These are phyloP conservation scores for Mycena rebaudengoi DNA, from an alignment of 768 basidiomycete species.

Conservation along the genomic window DNA sequence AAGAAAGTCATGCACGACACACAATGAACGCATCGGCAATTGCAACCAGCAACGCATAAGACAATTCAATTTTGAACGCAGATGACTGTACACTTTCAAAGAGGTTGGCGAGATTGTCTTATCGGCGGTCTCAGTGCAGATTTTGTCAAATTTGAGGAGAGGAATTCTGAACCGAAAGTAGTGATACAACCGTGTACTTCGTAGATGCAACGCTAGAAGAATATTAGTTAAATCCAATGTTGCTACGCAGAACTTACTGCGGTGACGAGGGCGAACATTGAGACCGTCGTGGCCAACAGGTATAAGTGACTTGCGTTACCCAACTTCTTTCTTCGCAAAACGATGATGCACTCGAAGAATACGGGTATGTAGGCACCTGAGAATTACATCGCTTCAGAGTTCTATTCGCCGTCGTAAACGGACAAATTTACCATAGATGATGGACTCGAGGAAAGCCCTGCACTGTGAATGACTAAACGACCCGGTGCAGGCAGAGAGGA, in stretches of 20 bases:
- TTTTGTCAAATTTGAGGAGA: neutral
- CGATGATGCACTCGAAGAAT: neutral
- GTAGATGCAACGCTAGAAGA: neutral
- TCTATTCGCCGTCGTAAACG: neutral
- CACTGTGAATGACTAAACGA: neutral
- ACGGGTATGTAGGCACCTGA: neutral
- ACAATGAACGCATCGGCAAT: conserved; percentile 12
- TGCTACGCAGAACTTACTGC: neutral
- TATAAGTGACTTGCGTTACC: neutral
- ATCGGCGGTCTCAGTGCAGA: neutral
- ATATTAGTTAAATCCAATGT: neutral
- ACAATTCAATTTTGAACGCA: neutral
- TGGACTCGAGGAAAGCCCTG: neutral
- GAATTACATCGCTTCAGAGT: neutral
- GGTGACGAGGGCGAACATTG: neutral
- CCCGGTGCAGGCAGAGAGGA: neutral
- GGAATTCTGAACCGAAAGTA: neutral
- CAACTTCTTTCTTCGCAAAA: neutral
- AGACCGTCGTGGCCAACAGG: neutral
- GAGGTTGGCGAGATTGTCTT: neutral
- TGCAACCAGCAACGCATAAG: neutral
- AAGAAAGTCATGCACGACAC: neutral
- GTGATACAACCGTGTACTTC: neutral
- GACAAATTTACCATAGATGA: neutral
- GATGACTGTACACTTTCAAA: neutral